Conservation (phyloP, 371 early-diverging fungal genomes). For the Mucor velutinosus region DNA sequence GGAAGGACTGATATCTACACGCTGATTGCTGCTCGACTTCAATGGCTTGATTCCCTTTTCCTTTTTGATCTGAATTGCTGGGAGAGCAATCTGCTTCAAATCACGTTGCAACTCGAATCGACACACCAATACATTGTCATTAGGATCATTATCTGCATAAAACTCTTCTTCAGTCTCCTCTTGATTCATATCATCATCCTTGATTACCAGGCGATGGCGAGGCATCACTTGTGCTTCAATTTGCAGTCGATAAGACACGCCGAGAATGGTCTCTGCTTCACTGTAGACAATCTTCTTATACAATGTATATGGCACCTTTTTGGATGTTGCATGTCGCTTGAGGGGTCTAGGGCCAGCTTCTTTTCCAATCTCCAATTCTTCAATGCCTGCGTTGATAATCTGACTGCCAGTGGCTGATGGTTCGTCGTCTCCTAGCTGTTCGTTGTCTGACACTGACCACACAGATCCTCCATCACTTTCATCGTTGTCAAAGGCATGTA, state of each 20-base stretch:
- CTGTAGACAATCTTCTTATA: slow-evolving; percentile 39
- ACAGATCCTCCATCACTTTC: slow-evolving; percentile 17
- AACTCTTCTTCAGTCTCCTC: background rate
- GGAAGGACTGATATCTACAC: background rate
- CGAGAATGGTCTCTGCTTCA: slow-evolving; percentile 32
- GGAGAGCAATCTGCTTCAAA: slow-evolving; percentile 6
- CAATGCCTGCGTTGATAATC: background rate
- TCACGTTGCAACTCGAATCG: slow-evolving; percentile 46
- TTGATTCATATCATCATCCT: slow-evolving; percentile 9
- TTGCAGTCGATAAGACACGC: slow-evolving; percentile 38
- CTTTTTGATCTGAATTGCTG: slow-evolving; percentile 3
- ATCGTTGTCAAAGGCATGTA: slow-evolving; percentile 14
- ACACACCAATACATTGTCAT: slow-evolving; percentile 30
- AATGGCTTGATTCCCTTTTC: slow-evolving; percentile 6
- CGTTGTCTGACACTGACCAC: slow-evolving; percentile 18
- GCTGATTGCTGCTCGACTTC: background rate
- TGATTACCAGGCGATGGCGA: slow-evolving; percentile 15
- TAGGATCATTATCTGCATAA: slow-evolving; percentile 2
- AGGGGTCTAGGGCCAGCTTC: background rate
- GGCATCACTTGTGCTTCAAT: slow-evolving; percentile 43
- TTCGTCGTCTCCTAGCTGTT: background rate
- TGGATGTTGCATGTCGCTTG: background rate
- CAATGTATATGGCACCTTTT: background rate
- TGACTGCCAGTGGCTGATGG: background rate
- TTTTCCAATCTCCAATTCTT: slow-evolving; percentile 6